Conservation (phyloP, 148 eudicot genomes). For the Spergularia bocconei region DNA sequence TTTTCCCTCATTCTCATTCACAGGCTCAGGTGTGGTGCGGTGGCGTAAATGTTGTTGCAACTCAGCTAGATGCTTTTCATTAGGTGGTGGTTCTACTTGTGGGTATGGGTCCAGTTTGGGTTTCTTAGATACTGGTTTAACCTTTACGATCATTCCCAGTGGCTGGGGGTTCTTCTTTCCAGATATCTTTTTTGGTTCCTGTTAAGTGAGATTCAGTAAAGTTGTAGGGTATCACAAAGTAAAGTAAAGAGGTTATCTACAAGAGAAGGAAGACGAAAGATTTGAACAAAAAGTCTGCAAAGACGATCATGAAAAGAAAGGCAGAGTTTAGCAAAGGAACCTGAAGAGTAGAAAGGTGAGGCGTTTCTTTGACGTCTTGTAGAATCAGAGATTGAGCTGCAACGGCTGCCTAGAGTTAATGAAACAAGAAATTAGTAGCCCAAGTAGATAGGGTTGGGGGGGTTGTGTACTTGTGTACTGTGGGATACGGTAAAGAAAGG, state of each 20-base stretch:
- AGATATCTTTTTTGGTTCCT: constrained; percentile 43
- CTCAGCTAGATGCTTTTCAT: constrained; percentile 22
- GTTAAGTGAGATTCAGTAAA: constrained; percentile 4
- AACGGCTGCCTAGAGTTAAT: constrained; percentile 46
- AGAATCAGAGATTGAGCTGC: constrained; percentile 44
- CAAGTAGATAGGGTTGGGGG: no score
- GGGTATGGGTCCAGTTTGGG: constrained; percentile 47
- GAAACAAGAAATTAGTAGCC: neutral
- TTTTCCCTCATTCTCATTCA: constrained; percentile 15
- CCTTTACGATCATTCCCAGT: constrained; percentile 56
- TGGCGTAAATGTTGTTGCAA: constrained; percentile 16
- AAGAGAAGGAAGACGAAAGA: no score
- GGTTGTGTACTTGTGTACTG: no score
- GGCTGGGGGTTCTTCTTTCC: constrained; percentile 55
- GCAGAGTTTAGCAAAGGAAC: constrained; percentile 24
- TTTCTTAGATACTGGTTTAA: constrained; percentile 75
- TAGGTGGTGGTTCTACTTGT: constrained; percentile 22
- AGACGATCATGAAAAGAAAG: no score
- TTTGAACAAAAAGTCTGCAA: no score
- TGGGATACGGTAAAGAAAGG: no score
- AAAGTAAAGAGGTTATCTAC: neutral
- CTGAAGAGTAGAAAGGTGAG: constrained; percentile 36
- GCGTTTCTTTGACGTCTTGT: constrained; percentile 34
- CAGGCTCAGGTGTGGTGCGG: no score
- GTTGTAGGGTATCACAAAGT: no score